Base-by-base conservation (phyloP, 305 asterid genomes). In the Solanum hybrid region DNA sequence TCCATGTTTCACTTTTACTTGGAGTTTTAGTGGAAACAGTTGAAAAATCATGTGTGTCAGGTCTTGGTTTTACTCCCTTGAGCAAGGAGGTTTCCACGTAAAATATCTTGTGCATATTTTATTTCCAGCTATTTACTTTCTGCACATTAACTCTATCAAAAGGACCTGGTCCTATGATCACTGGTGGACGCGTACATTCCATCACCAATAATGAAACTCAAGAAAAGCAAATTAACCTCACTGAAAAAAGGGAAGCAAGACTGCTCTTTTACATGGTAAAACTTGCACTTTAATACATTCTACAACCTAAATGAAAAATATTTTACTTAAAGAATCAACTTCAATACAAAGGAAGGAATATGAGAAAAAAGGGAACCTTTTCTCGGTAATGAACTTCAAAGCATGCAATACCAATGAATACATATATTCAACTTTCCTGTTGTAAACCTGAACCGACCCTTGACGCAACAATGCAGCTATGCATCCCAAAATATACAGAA, bases 401-500 rank as follows among this genome's bases (percentile, higher is more conserved):
- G 98, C 97, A 91, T 95, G 97, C 69, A 95, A 88, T 90, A 95
- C 99, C 96, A 97, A 89, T 31, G 97, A 94, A 94, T 96, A 93
- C 90, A 97, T 80, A 90, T 96, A 97, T 92, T 97, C 99, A 88
- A 97, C 99, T 94, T 97, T 97, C 94, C 96, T 94, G 91, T 95
- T 95, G 67, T 51, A 51, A 51, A 16, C n/a, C 67, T 51, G 22
- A 51, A 94, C 96, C 29, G 98, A 96, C 74, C 99, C 99, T 94
- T 96, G 99, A 89, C 96, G 97, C 93, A 97, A 91, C 98, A 97
- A 91, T 22, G 99, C 99, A 94, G 0, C 7, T 28, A 78, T 57
- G 76, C 67, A 51, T 57, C n/a, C 69, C 4, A 20, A 61, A 61
- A 61, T 61, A 61, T 61, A 20, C 11, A 20, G 2, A 20, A 61